phyloP scores from a whole-genome alignment of 495 filamentous ascomycete species.

The Trichoderma asperelloides region DNA sequence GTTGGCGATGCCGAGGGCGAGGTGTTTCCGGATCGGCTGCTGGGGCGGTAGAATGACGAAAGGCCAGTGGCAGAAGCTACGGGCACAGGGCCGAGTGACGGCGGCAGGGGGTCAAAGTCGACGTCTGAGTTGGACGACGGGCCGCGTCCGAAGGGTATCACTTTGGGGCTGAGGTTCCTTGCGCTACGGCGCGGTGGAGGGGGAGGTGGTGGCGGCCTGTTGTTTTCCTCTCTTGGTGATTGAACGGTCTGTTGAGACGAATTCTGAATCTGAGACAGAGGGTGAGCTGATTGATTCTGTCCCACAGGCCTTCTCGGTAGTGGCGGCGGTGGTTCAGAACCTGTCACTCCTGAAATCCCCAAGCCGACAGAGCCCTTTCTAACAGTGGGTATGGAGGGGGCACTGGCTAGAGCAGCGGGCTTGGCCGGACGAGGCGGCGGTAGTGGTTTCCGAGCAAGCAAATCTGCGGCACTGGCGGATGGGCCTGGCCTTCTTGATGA shows the following conservation, averaged over 20 bases:
- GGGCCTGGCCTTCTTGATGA: slow-evolving; percentile 12
- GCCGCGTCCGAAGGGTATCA: slow-evolving; percentile 12
- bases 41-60: slow-evolving; percentile 8
- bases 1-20: slow-evolving; percentile 10
- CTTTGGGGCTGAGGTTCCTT: slow-evolving; percentile 21
- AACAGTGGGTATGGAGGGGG: slow-evolving; percentile 16
- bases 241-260: slow-evolving; percentile 20
- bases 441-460: slow-evolving; percentile 23
- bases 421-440: slow-evolving; percentile 59
- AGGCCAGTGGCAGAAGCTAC: background rate
- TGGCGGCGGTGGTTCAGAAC: slow-evolving; percentile 17
- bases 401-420: slow-evolving; percentile 51
- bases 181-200: slow-evolving; percentile 32
- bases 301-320: slow-evolving; percentile 15
- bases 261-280: slow-evolving; percentile 26
- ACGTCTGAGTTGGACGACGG: slow-evolving; percentile 22
- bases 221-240: slow-evolving; percentile 4
- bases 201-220: slow-evolving; percentile 23
- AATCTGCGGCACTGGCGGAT: slow-evolving; percentile 32
- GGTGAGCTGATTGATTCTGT: slow-evolving; percentile 17
- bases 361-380: slow-evolving; percentile 10
- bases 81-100: slow-evolving; percentile 10
- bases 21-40: background rate
- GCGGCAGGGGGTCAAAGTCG: slow-evolving; percentile 21
- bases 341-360: slow-evolving; percentile 10